Conservation (phyloP, 768 basidiomycete genomes). For the Hygrophorus russula region DNA sequence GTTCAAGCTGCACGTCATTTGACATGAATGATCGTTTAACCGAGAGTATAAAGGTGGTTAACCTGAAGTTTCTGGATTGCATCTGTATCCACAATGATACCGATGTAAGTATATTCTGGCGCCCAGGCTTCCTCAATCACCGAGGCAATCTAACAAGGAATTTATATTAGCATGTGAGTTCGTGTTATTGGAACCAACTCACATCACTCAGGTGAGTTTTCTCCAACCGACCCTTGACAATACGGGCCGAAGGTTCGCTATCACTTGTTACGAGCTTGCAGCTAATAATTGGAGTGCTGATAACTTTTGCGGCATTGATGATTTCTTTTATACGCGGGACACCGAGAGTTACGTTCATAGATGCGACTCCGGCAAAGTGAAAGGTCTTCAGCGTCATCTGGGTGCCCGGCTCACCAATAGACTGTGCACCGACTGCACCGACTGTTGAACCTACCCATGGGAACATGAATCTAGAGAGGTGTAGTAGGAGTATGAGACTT, state of each 20-base stretch:
- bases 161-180: background rate
- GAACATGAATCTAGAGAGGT: background rate
- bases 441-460: conserved; percentile 74
- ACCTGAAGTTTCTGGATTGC: conserved; percentile 87
- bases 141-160: conserved; percentile 58
- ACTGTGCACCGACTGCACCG: conserved; percentile 96
- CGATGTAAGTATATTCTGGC: conserved; percentile 84
- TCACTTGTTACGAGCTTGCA: conserved; percentile 80
- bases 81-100: conserved; percentile 82
- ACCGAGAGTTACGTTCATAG: conserved; percentile 98
- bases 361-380: conserved; percentile 99
- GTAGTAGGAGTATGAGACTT: background rate
- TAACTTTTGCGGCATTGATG: conserved; percentile 96
- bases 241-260: conserved; percentile 91
- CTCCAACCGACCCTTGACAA: conserved; percentile 93
- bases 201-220: conserved; percentile 94
- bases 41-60: conserved; percentile 4
- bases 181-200: conserved; percentile 13
- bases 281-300: conserved; percentile 97
- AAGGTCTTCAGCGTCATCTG: conserved; percentile 99
- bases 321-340: conserved; percentile 99
- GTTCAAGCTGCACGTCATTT: conserved; percentile 54
- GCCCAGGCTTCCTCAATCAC: conserved; percentile 96
- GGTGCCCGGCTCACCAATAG: conserved; percentile 97
- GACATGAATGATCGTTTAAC: background rate